Conservation (phyloP, 805 yeast species). For the Clavispora carvajalis region DNA sequence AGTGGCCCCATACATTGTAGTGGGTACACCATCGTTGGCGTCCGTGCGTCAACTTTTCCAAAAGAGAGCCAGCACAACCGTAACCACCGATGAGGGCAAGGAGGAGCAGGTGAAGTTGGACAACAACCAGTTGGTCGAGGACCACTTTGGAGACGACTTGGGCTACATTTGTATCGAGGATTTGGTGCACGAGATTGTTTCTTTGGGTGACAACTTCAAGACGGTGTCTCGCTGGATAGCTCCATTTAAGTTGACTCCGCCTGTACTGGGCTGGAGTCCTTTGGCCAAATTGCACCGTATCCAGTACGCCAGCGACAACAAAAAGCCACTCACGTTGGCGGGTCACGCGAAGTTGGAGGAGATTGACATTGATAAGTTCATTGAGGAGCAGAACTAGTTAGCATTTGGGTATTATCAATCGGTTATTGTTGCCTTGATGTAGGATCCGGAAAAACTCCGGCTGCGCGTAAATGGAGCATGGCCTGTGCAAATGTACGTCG, state of each 20-base stretch:
- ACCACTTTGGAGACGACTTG: slow-evolving; percentile 48
- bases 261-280: slow-evolving; percentile 72
- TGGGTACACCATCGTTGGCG: slow-evolving; percentile 69
- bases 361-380: slow-evolving; percentile 67
- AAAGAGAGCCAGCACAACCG: slow-evolving; percentile 62
- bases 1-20: slow-evolving; percentile 66
- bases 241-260: slow-evolving; percentile 67
- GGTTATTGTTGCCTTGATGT: neutral
- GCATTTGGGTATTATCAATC: slow-evolving; percentile 1
- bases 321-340: slow-evolving; percentile 49
- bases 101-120: slow-evolving; percentile 48
- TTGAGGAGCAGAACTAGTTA: slow-evolving; percentile 56
- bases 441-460: neutral
- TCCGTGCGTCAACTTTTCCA: slow-evolving; percentile 70
- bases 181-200: slow-evolving; percentile 62
- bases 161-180: slow-evolving; percentile 81
- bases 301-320: slow-evolving; percentile 48
- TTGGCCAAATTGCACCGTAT: slow-evolving; percentile 62
- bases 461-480: too few relatives aligned
- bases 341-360: slow-evolving; percentile 63
- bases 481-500: too few relatives aligned
- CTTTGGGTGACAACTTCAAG: slow-evolving; percentile 62
- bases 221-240: slow-evolving; percentile 54
- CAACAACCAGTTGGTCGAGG: slow-evolving; percentile 73
- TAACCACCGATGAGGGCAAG: slow-evolving; percentile 20